Conservation (phyloP, 2,329 filamentous ascomycete genomes). For the Escovopsis sp. region DNA sequence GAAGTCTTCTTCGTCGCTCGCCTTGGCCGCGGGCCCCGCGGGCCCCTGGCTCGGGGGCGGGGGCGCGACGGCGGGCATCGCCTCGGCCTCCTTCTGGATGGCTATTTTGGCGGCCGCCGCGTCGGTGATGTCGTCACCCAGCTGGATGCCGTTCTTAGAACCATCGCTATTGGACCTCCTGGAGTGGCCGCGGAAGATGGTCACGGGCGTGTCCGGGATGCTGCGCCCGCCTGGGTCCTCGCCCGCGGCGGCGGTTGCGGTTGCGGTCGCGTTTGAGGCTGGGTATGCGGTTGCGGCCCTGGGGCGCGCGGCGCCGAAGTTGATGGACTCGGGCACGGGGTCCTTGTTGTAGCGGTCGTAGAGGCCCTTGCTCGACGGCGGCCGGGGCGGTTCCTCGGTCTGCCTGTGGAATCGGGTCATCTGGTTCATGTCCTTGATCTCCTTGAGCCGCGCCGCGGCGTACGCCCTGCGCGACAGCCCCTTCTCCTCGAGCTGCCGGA, state of each 20-base stretch:
- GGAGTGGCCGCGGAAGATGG: constrained; percentile 20
- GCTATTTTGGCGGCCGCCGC: neutral
- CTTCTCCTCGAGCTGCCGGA: constrained; percentile 28
- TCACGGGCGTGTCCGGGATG: constrained; percentile 26
- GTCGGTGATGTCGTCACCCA: neutral
- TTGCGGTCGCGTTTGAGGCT: no score
- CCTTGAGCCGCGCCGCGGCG: constrained; percentile 35
- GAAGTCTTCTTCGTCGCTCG: constrained; percentile 25
- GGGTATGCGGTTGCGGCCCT: constrained; percentile 6
- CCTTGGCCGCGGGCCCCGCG: neutral
- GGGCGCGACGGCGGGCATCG: constrained; percentile 8
- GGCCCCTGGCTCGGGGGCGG: neutral
- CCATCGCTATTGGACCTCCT: neutral
- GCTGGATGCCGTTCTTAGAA: neutral
- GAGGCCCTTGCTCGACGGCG: constrained; percentile 10
- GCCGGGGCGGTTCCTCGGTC: constrained; percentile 17
- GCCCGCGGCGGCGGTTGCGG: constrained; percentile 8
- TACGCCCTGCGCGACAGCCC: constrained; percentile 31
- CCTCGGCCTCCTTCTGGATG: constrained; percentile 1
- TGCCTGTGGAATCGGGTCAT: constrained; percentile 29
- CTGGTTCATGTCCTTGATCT: constrained; percentile 37
- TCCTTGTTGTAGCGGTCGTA: neutral
- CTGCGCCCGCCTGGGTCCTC: constrained; percentile 14
- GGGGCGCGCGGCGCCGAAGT: constrained; percentile 8
- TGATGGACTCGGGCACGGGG: constrained; percentile 4